These are phyloP conservation scores for Xylaria sp. DNA, from an alignment of 2,329 filamentous ascomycete genomes.

Conservation along the genomic window DNA sequence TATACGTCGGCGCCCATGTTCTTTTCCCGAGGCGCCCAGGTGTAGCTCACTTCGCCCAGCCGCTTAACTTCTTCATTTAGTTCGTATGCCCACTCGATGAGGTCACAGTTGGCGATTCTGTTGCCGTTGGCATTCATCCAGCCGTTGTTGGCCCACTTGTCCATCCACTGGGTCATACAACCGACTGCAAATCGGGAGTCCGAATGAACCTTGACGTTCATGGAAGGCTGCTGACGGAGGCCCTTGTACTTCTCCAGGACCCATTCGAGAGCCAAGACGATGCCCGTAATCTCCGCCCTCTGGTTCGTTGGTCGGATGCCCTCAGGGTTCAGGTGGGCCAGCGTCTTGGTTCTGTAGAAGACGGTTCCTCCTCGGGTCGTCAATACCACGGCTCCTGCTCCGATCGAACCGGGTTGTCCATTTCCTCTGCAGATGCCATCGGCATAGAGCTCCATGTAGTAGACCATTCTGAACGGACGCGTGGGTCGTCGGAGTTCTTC, in stretches of 20 bases:
- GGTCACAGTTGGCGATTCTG: slow-evolving; percentile 27
- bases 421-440: too few relatives aligned
- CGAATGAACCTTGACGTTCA: slow-evolving; percentile 27
- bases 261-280: slow-evolving; percentile 9
- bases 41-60: not conserved
- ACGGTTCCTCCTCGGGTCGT: too few relatives aligned
- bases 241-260: slow-evolving; percentile 29
- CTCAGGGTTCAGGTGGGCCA: not conserved
- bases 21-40: not conserved
- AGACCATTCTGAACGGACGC: too few relatives aligned
- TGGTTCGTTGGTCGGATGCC: slow-evolving; percentile 1
- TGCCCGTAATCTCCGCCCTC: slow-evolving; percentile 4
- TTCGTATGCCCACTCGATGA: slow-evolving; percentile 16
- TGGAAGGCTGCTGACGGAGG: slow-evolving; percentile 13
- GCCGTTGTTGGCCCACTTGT: slow-evolving; percentile 28
- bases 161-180: slow-evolving; percentile 27
- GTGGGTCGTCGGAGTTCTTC: too few relatives aligned
- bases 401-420: too few relatives aligned
- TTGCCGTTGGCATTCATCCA: slow-evolving; percentile 25
- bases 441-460: too few relatives aligned
- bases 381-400: too few relatives aligned
- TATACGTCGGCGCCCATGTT: not conserved
- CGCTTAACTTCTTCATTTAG: not conserved
- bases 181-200: slow-evolving; percentile 31
- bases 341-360: not conserved